Base-by-base conservation (phyloP, 2,329 filamentous ascomycete genomes). In the Xylariaceae sp. region DNA sequence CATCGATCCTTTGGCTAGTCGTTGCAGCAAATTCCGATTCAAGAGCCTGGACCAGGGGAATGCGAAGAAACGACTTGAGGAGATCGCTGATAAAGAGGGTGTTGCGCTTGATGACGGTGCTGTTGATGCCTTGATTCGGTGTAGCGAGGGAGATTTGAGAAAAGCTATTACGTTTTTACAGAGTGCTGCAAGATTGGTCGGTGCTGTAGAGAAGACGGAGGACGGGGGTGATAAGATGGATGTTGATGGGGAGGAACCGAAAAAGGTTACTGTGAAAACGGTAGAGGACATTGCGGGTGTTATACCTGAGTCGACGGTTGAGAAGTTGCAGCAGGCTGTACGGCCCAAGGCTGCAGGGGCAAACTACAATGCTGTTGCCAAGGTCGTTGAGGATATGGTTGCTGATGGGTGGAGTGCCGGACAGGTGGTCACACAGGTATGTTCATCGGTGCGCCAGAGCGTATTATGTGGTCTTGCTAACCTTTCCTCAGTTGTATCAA, bases 11-110 rank as follows among this genome's bases (percentile, higher is more conserved):
- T 75, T 99, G 18, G 94, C 94, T 1, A 91, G 86, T 69, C 82
- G 94, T 63, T 99, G 94, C 75, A 91, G 86, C 72, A 99, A 99
- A 73, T 99, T 99, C 69, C 81, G 94, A 31, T 99, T 99, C 81
- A 99, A 99, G 82, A 90, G 89, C 58, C 75, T 99, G 58, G 93
- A 97, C 69, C 88, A 92, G 64, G 83, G 82, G 7, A 95, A 95
- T 66, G 90, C 94, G 7, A 86, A 84, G 62, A 83, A 80, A 65
- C 78, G 95, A 49, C 74, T 99, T 12, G 83, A 88, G 63, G 83
- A 91, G 48, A 99, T 99, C 71, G 91, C 94, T 1, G 73, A 77
- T 48, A 78, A 85, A 42, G 94, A 99, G 70, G 83, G 84, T 1
- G 87, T 99, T 5, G 74, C 70, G 39, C 72, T 97, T 31, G 90